Evolutionary conservation across 1,139 yeast genomes (phyloP), one percentile per base, ranked within the genome.

Genomic region (Saccharomyces hybrid): DNA sequence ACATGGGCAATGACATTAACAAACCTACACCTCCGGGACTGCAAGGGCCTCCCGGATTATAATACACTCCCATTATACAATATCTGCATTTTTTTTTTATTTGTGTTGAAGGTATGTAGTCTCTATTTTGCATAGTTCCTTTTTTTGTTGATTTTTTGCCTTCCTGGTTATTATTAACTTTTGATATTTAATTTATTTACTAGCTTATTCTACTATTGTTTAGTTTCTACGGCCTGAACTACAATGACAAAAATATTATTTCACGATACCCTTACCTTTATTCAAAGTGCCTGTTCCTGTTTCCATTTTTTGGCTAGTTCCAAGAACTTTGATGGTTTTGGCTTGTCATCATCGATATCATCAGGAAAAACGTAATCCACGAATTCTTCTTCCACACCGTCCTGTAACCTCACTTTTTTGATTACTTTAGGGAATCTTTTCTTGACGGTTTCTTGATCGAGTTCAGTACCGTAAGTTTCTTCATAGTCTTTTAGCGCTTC

Each of bases 401-500:
- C 76, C 3, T 70, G 78, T 38, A 71, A 70, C 49, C 73, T 73
- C 42, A 78, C 74, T 61, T 76, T 78, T 60, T 77, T 82, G 16
- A 80, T 80, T 2, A 41, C 28, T 46, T 75, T 72, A 0, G 97
- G 97, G 52, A 82, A 68, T 62, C 83, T 80, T 27, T 70, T 68
- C 4, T 67, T 68, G 7, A 85, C 78, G 6, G 56, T 62, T 1
- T 66, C 65, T 16, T 70, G 60, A 0, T 79, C 61, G 3, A 71
- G 75, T 0, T 62, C 68, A 23, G 74, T 70, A 0, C 97, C 97
- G 65, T 88, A 82, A 1, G 70, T 71, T 42, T 70, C 63, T 64
- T 90, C 97, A 69, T 86, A 90, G 54, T 77, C 77, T 50, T 74
- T 73, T 78, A 86, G 82, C 0, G 90, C 83, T 55, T 86, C 84